Evolutionary conservation across 2,329 filamentous ascomycete genomes (phyloP).

Genomic region (Passalora sequoiae): DNA sequence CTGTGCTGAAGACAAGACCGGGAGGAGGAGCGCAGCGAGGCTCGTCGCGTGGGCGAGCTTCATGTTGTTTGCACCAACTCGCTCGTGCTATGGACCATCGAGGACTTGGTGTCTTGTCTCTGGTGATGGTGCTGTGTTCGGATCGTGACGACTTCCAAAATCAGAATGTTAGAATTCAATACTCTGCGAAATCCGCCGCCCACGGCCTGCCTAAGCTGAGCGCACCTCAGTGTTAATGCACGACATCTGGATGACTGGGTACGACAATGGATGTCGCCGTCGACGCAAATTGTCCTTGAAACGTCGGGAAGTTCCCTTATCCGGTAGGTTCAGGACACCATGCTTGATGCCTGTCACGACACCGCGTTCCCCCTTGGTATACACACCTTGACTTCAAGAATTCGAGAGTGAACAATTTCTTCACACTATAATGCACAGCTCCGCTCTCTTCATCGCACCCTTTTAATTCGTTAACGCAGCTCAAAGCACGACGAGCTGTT

Average conservation of each 20-base stretch:
- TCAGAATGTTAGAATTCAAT: no score
- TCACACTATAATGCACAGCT: no score
- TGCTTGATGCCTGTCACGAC: neutral
- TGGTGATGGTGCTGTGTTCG: neutral
- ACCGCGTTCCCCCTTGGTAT: no score
- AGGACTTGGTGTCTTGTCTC: neutral
- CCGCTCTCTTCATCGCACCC: no score
- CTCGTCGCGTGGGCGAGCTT: neutral
- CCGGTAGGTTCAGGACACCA: neutral
- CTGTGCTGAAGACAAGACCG: constrained; percentile 9
- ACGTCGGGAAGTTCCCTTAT: neutral
- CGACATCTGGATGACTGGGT: neutral
- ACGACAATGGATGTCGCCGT: neutral
- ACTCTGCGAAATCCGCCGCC: no score
- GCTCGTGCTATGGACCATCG: neutral
- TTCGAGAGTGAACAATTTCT: no score
- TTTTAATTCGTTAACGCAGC: no score
- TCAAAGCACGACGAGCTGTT: no score
- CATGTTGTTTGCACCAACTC: neutral
- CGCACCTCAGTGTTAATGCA: neutral
- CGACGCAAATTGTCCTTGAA: neutral
- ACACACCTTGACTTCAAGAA: no score
- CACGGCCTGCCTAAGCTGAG: no score
- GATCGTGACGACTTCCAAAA: neutral
- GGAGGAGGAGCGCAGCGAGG: constrained; percentile 8